Conservation (phyloP, 371 early-diverging fungal genomes). For the Choanephora cucurbitarum region DNA sequence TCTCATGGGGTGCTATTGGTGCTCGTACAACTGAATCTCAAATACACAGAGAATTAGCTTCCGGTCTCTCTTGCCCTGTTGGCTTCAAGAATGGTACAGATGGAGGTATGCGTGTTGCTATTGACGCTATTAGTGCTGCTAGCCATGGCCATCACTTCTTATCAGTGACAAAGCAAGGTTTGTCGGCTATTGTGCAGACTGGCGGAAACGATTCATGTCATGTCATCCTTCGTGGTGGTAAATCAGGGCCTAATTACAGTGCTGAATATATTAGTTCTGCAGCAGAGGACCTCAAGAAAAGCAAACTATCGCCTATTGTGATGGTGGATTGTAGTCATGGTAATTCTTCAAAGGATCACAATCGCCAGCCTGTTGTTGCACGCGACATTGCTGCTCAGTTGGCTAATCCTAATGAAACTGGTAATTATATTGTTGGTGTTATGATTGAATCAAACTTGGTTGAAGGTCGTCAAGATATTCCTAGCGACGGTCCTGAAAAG, state of each 20-base stretch:
- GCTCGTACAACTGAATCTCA: conserved; percentile 94
- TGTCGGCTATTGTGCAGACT: conserved; percentile 90
- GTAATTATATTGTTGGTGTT: conserved; percentile 68
- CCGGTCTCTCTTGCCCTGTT: conserved; percentile 91
- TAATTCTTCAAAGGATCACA: conserved; percentile 75
- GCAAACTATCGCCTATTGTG: conserved; percentile 60
- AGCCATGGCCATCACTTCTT: conserved; percentile 90
- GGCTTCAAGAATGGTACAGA: conserved; percentile 97
- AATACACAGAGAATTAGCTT: conserved; percentile 92
- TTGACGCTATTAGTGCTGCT: conserved; percentile 92
- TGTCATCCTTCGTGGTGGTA: conserved; percentile 88
- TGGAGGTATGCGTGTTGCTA: conserved; percentile 84
- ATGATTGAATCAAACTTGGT: conserved; percentile 82
- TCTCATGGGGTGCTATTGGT: conserved; percentile 95
- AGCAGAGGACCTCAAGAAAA: conserved; percentile 59
- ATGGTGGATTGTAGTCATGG: conserved; percentile 97
- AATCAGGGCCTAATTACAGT: conserved; percentile 86
- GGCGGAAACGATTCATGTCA: conserved; percentile 74
- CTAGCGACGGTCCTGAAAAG: conserved; percentile 55
- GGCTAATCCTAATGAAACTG: conserved; percentile 39
- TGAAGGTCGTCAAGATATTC: conserved; percentile 75
- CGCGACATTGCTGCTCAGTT: conserved; percentile 59
- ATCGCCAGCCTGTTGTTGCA: conserved; percentile 80
- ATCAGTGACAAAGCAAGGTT: conserved; percentile 91
- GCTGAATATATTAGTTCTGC: conserved; percentile 60